phyloP scores from a whole-genome alignment of 495 filamentous ascomycete genomes.

The Aspergillus hancockii region DNA sequence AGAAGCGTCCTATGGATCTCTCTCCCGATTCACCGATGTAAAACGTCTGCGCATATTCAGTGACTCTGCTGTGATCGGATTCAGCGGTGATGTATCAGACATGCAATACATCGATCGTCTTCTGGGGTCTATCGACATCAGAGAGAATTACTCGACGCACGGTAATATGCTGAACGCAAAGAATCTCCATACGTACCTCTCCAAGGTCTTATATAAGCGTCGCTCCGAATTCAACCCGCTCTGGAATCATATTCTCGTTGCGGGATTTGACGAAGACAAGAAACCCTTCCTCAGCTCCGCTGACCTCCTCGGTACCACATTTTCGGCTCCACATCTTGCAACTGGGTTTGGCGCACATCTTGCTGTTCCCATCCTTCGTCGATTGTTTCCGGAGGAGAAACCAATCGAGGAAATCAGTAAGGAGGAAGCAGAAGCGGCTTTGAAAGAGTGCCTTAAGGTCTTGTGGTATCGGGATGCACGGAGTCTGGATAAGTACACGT shows the following conservation, averaged over 20 bases:
- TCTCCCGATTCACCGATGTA: conserved; percentile 94
- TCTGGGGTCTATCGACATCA: conserved; percentile 79
- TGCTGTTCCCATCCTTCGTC: conserved; percentile 86
- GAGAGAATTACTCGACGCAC: conserved; percentile 77
- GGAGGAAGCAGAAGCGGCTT: conserved; percentile 75
- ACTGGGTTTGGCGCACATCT: conserved; percentile 93
- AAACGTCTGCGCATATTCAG: conserved; percentile 84
- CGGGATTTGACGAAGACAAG: conserved; percentile 74
- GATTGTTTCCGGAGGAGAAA: conserved; percentile 76
- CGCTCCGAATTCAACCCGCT: conserved; percentile 95
- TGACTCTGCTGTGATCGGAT: conserved; percentile 71
- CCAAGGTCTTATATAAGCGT: conserved; percentile 91
- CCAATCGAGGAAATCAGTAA: conserved; percentile 66
- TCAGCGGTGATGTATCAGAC: conserved; percentile 93
- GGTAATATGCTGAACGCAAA: conserved; percentile 72
- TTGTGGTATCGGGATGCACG: conserved; percentile 96
- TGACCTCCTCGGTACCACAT: conserved; percentile 92
- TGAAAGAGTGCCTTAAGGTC: conserved; percentile 96
- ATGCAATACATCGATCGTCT: conserved; percentile 97
- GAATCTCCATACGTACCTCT: conserved; percentile 93
- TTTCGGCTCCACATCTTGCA: conserved; percentile 80
- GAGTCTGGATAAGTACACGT: conserved; percentile 85
- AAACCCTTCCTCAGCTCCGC: conserved; percentile 87
- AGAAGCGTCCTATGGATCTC: conserved; percentile 92
- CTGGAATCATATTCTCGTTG: conserved; percentile 93